These are phyloP conservation scores for Penicillium silybi DNA, from an alignment of 495 filamentous ascomycete genomes.

Conservation along the genomic window DNA sequence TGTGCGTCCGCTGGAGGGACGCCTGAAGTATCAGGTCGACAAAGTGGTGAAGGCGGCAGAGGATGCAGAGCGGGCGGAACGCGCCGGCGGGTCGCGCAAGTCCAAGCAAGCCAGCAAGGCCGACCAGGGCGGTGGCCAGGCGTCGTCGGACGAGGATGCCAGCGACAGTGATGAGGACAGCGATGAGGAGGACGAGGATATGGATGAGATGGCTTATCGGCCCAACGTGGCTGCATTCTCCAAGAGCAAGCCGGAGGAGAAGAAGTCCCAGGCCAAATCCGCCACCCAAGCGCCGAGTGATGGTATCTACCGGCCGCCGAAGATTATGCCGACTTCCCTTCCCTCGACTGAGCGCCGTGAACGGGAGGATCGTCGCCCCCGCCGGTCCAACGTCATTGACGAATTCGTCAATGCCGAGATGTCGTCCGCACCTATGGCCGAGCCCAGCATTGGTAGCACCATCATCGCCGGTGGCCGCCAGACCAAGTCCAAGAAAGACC, in stretches of 20 bases:
- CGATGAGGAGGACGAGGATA: conserved; percentile 35
- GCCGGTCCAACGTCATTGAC: conserved; percentile 74
- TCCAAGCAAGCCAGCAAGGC: conserved; percentile 25
- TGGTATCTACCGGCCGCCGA: conserved; percentile 78
- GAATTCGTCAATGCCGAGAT: conserved; percentile 81
- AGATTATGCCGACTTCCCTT: conserved; percentile 69
- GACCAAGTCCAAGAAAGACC: conserved; percentile 65
- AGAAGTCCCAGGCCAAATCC: conserved; percentile 20
- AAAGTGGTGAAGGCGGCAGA: conserved; percentile 85
- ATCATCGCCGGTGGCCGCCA: conserved; percentile 69
- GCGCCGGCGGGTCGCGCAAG: conserved; percentile 19
- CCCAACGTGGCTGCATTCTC: conserved; percentile 60
- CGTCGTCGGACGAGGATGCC: conserved; percentile 27
- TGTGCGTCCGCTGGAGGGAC: conserved; percentile 79
- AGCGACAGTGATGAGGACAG: conserved; percentile 37
- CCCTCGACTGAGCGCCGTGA: conserved; percentile 59
- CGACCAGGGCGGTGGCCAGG: conserved; percentile 20
- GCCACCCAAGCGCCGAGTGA: conserved; percentile 32
- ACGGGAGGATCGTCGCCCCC: conserved; percentile 40
- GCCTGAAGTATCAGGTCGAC: conserved; percentile 82
- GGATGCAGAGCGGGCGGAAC: conserved; percentile 54
- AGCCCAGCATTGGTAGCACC: conserved; percentile 80
- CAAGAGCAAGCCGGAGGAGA: conserved; percentile 32
- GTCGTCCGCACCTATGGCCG: conserved; percentile 67
- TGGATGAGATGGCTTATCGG: conserved; percentile 64